Evolutionary conservation across 352 stramenopile genomes (phyloP).

Genomic region (Pythium brachiatum): DNA sequence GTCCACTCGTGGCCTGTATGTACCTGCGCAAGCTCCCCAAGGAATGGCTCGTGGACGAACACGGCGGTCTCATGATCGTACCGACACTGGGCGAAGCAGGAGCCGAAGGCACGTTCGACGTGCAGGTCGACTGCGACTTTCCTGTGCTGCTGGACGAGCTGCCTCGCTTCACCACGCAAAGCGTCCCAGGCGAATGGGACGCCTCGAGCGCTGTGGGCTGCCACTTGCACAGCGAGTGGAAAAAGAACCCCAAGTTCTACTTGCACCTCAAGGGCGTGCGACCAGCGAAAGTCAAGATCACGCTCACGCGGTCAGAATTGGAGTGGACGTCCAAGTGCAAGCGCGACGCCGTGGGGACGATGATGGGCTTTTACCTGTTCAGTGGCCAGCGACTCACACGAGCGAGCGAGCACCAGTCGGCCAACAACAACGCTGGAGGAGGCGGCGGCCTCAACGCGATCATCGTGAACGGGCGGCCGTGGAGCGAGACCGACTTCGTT

Average conservation of each 20-base stretch:
- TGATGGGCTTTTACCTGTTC: constrained; percentile 91
- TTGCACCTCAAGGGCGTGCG: constrained; percentile 71
- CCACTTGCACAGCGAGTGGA: constrained; percentile 84
- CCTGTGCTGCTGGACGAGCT: constrained; percentile 63
- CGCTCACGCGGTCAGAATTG: constrained; percentile 73
- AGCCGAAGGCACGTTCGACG: constrained; percentile 69
- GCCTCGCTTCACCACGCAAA: constrained; percentile 63
- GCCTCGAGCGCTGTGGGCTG: constrained; percentile 56
- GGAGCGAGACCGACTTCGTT: constrained; percentile 86
- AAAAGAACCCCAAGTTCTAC: constrained; percentile 86
- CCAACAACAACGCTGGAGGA: constrained; percentile 1
- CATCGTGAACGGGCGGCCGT: constrained; percentile 63
- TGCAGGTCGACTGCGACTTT: constrained; percentile 87
- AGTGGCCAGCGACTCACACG: constrained; percentile 43
- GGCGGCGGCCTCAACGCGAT: constrained; percentile 29
- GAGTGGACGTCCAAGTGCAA: constrained; percentile 84
- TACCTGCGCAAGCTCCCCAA: constrained; percentile 64
- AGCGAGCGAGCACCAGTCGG: constrained; percentile 20
- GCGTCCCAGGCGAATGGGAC: constrained; percentile 77
- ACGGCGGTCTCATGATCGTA: constrained; percentile 62
- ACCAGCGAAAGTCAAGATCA: constrained; percentile 72
- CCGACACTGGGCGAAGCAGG: constrained; percentile 73
- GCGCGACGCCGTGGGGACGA: constrained; percentile 79
- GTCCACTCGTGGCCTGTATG: constrained; percentile 48
- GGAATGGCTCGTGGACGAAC: constrained; percentile 52